Evolutionary conservation across 2,329 filamentous ascomycete genomes (phyloP).

Genomic region (Colletotrichum liriopes): DNA sequence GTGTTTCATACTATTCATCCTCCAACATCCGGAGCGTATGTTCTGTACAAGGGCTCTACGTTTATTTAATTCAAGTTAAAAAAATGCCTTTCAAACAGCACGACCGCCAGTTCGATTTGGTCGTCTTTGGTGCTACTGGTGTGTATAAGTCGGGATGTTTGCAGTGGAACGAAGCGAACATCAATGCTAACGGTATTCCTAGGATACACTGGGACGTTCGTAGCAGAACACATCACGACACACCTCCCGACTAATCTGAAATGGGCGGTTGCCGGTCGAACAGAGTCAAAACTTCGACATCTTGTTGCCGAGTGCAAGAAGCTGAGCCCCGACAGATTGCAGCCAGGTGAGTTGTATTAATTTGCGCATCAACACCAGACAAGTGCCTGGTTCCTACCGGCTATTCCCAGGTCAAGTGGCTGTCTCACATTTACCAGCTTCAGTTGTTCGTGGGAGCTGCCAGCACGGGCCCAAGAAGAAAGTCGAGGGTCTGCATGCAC

Average conservation of each 20-base stretch:
- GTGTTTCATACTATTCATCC: neutral
- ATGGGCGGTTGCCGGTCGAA: slow-evolving; percentile 92
- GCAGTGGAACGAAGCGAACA: neutral
- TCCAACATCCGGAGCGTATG: neutral
- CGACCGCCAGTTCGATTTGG: slow-evolving; percentile 69
- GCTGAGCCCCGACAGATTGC: slow-evolving; percentile 77
- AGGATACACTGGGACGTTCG: slow-evolving; percentile 87
- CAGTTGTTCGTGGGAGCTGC: neutral
- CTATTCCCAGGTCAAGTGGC: slow-evolving; percentile 4
- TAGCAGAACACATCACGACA: slow-evolving; percentile 81
- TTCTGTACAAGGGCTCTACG: neutral
- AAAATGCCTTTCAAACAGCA: slow-evolving; percentile 66
- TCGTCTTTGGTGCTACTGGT: slow-evolving; percentile 73
- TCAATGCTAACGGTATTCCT: slow-evolving; percentile 45
- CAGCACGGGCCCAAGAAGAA: neutral
- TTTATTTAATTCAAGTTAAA: neutral
- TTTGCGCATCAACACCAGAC: slow-evolving; percentile 20
- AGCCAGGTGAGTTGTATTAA: slow-evolving; percentile 72
- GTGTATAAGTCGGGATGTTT: slow-evolving; percentile 43
- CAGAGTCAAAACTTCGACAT: slow-evolving; percentile 79
- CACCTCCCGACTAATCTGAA: slow-evolving; percentile 82
- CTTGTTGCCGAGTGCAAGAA: slow-evolving; percentile 77
- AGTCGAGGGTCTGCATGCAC: neutral
- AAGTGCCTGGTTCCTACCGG: slow-evolving; percentile 8
- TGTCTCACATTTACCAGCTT: neutral